Percentiles rank a stretch among this genome's conserved stretches.
phyloP scores from a whole-genome alignment of 2,329 filamentous ascomycete species.

The Chrysoporthe deuterocubensis region DNA sequence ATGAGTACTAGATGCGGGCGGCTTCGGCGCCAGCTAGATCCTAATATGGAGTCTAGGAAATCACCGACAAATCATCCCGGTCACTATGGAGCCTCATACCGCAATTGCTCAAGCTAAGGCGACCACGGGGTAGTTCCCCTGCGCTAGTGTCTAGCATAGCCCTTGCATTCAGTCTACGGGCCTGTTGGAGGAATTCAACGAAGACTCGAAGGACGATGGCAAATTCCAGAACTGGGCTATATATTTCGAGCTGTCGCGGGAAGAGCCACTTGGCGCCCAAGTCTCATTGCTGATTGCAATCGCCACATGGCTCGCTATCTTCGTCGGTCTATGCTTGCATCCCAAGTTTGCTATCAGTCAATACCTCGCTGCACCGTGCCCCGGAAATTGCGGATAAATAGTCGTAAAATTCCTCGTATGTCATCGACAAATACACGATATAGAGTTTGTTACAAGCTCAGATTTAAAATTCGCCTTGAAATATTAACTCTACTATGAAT shows the following conservation, averaged over 20 bases:
- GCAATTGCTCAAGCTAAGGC: background rate
- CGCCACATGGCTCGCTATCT: background rate
- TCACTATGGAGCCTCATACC: background rate
- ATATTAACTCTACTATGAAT: background rate
- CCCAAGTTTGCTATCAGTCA: background rate
- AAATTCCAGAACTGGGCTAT: background rate
- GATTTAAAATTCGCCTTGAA: background rate
- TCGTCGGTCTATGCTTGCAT: background rate
- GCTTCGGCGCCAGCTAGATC: background rate
- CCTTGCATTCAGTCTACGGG: background rate
- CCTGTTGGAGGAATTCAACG: background rate
- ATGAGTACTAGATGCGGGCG: background rate
- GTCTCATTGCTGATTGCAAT: background rate
- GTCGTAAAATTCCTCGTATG: background rate
- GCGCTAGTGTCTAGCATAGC: background rate
- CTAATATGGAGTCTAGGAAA: background rate
- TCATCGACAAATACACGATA: background rate
- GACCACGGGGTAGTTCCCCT: background rate
- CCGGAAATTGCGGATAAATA: background rate
- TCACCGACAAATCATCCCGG: slow-evolving; percentile 1
- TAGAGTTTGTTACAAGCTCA: background rate
- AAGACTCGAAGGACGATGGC: background rate
- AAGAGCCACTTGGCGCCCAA: background rate
- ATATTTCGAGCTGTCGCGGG: background rate
- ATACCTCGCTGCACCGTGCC: background rate